These are phyloP conservation scores for Staphylotrichum longicolle DNA, from an alignment of 495 filamentous ascomycete species.

Conservation along the genomic window DNA sequence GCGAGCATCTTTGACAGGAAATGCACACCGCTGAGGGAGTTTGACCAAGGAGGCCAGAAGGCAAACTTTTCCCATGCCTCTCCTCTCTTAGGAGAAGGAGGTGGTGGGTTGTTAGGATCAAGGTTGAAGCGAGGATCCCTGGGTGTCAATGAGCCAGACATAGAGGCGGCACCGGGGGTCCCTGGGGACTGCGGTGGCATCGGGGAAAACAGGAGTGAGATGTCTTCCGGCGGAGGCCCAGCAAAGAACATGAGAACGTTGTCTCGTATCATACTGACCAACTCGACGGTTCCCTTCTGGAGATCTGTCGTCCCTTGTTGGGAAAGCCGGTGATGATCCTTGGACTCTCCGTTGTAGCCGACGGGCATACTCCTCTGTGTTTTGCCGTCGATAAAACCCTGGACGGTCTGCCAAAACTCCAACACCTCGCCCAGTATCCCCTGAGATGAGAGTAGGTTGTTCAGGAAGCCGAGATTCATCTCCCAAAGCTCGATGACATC, in stretches of 20 bases:
- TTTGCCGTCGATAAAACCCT: slow-evolving; percentile 85
- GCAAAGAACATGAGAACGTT: slow-evolving; percentile 76
- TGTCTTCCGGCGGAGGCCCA: slow-evolving; percentile 86
- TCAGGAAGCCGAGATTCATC: slow-evolving; percentile 68
- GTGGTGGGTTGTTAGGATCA: slow-evolving; percentile 70
- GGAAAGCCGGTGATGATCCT: slow-evolving; percentile 79
- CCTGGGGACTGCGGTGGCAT: slow-evolving; percentile 67
- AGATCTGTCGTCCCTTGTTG: slow-evolving; percentile 66
- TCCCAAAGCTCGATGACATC: slow-evolving; percentile 90
- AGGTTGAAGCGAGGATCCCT: slow-evolving; percentile 73
- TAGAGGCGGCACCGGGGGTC: slow-evolving; percentile 54
- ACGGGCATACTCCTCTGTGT: slow-evolving; percentile 76
- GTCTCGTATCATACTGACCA: slow-evolving; percentile 78
- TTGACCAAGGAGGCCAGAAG: slow-evolving; percentile 93
- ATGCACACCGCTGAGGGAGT: slow-evolving; percentile 81
- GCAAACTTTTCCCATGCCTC: slow-evolving; percentile 92
- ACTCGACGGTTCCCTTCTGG: slow-evolving; percentile 72
- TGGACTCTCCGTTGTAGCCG: slow-evolving; percentile 80
- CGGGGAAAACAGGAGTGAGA: slow-evolving; percentile 80
- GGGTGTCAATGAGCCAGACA: slow-evolving; percentile 45
- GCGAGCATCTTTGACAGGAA: slow-evolving; percentile 79
- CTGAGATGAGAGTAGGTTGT: slow-evolving; percentile 65
- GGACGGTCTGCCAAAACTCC: slow-evolving; percentile 90
- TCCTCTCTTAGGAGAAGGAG: slow-evolving; percentile 70
- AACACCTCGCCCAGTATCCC: slow-evolving; percentile 86